Base-by-base conservation (phyloP, 2,329 filamentous ascomycete species). In the Zymoseptoria crescenta region DNA sequence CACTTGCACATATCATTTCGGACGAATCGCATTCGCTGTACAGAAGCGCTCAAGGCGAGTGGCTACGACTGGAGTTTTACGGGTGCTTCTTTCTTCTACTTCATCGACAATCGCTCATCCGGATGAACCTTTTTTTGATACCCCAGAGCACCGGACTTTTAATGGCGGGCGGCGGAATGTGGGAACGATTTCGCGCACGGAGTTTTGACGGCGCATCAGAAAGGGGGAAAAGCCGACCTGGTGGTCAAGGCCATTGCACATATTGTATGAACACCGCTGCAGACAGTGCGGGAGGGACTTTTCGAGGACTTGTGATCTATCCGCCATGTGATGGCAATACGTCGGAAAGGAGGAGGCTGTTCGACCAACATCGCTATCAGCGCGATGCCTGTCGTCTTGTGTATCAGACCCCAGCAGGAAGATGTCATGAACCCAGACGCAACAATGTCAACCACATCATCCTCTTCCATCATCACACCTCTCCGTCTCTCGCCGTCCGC, bases 61-160 rank as follows among this genome's bases (percentile, higher is more conserved):
- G 50, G 24, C 55, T 24, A 55, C 27, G 48, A 49, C 28, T 49
- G 48, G 58, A 55, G 51, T 19, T 52, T 28, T 41, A 29, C n/a
- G 27, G 30, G 52, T 59, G 58, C 29, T 56, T 59, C 48, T 49
- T 55, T 53, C 54, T 64, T 62, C 58, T 64, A 57, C 59, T 69
- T 68, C 66, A 52, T 64, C 65, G 65, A 69, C 70, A 62, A 62
- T 72, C 70, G 70, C 65, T 72, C 61, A 68, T 45, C n/a, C 35
- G 35, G 35, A 45, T 16, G 35, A 45, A n/a, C 35, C 35, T 16
- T 45, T 30, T 63, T 67, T 70, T 72, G 69, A 72, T 72, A 72
- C 69, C 69, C 66, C 59, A 8, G 60, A 45, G 35, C 35, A 45
- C 35, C 16, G 35, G 35, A 54, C 41, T 59, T 58, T 58, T 56